Evolutionary conservation across 371 early-diverging fungal genomes (phyloP).

Genomic region (Lichtheimia ramosa): DNA sequence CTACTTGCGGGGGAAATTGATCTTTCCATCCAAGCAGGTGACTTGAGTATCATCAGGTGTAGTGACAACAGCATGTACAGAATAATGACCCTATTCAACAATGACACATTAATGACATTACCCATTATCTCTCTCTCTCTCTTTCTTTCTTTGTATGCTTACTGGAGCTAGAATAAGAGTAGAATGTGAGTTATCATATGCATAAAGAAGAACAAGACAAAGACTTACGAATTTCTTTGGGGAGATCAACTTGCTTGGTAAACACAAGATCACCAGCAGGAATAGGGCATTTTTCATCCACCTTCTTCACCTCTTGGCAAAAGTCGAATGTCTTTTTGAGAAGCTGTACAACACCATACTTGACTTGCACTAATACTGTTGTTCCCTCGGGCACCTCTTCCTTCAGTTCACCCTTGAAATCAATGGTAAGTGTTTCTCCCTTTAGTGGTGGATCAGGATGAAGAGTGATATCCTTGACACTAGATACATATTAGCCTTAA

Average conservation of each 20-base stretch:
- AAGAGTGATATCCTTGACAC: slow-evolving; percentile 45
- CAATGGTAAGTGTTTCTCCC: slow-evolving; percentile 51
- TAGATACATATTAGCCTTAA: slow-evolving; percentile 7
- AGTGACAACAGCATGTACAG: slow-evolving; percentile 12
- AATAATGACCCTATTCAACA: slow-evolving; percentile 10
- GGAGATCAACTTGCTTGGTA: slow-evolving; percentile 49
- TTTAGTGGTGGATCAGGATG: slow-evolving; percentile 53
- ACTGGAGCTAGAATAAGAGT: slow-evolving; percentile 12
- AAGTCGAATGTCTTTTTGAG: slow-evolving; percentile 49
- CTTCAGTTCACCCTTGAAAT: slow-evolving; percentile 44
- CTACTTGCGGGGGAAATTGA: slow-evolving; percentile 4
- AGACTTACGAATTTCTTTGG: slow-evolving; percentile 54
- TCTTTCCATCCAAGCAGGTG: slow-evolving; percentile 9
- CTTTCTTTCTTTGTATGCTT: slow-evolving; percentile 3
- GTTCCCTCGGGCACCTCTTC: slow-evolving; percentile 57
- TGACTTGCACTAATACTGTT: slow-evolving; percentile 43
- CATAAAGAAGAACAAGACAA: no score
- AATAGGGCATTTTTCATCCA: slow-evolving; percentile 60
- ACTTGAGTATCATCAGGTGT: slow-evolving; percentile 12
- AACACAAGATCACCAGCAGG: slow-evolving; percentile 43
- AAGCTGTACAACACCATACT: slow-evolving; percentile 45
- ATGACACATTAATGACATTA: neutral
- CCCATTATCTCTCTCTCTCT: neutral
- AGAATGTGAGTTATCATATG: slow-evolving; percentile 1
- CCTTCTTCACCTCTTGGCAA: slow-evolving; percentile 47